Conservation (phyloP, 768 basidiomycete genomes). For the Coprinopsis cinerea region DNA sequence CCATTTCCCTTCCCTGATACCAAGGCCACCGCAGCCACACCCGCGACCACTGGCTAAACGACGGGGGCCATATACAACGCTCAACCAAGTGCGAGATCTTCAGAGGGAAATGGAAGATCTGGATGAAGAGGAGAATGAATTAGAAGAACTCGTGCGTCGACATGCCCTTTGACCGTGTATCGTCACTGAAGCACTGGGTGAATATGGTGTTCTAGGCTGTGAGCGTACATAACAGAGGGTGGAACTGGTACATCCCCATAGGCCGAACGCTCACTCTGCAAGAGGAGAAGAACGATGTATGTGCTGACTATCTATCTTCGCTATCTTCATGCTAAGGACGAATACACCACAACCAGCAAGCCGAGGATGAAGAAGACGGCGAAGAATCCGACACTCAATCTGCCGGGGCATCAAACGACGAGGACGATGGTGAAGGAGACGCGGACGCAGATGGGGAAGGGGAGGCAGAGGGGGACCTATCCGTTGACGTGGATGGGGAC, state of each 20-base stretch:
- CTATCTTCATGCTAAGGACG: not conserved
- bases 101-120: constrained; percentile 77
- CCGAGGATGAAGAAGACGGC: constrained; percentile 9
- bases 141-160: constrained; percentile 64
- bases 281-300: constrained; percentile 82
- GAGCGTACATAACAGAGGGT: constrained; percentile 61
- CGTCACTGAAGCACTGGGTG: not conserved
- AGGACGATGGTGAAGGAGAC: constrained; percentile 2
- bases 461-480: constrained; percentile 45
- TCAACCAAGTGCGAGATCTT: constrained; percentile 62
- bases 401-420: not conserved
- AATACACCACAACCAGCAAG: not conserved
- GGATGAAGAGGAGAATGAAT: constrained; percentile 76
- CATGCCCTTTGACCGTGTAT: not conserved
- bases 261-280: constrained; percentile 67
- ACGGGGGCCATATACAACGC: constrained; percentile 42
- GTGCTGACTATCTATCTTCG: constrained; percentile 4
- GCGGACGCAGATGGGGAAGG: constrained; percentile 12
- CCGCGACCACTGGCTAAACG: constrained; percentile 52
- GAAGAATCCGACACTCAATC: constrained; percentile 3
- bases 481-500: constrained; percentile 39
- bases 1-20: constrained; percentile 60
- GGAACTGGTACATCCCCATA: constrained; percentile 63
- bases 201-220: constrained; percentile 36
- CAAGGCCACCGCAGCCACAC: constrained; percentile 58